These are phyloP conservation scores for Helianthus tuberosus DNA, from an alignment of 129 eudicot genomes.

Conservation along the genomic window DNA sequence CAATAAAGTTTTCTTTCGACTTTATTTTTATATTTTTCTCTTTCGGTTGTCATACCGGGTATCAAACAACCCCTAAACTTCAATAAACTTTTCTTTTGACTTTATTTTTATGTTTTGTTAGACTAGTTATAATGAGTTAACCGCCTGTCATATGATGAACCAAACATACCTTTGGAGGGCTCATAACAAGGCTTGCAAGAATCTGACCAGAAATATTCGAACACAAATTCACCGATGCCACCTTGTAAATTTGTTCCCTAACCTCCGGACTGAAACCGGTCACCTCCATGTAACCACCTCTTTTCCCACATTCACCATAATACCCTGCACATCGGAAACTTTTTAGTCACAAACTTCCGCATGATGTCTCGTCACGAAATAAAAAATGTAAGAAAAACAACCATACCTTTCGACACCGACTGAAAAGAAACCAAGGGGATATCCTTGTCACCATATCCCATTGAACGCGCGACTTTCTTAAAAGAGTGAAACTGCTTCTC, in stretches of 20 bases:
- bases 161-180: slow-evolving; percentile 77
- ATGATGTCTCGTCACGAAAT: background rate
- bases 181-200: slow-evolving; percentile 95
- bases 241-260: slow-evolving; percentile 91
- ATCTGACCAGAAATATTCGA: slow-evolving; percentile 95
- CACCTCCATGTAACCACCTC: slow-evolving; percentile 99
- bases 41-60: no score
- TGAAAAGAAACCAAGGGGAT: slow-evolving; percentile 89
- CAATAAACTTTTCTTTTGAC: no score
- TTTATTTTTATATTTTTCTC: no score
- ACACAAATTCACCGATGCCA: slow-evolving; percentile 86
- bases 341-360: background rate
- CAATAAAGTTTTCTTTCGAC: no score
- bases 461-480: slow-evolving; percentile 83
- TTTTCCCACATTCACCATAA: slow-evolving; percentile 94
- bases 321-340: slow-evolving; percentile 47
- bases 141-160: background rate
- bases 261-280: slow-evolving; percentile 90
- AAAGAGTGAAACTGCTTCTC: slow-evolving; percentile 88
- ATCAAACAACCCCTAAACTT: no score
- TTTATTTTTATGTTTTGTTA: no score
- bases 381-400: background rate
- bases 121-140: background rate
- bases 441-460: slow-evolving; percentile 92
- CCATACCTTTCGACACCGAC: slow-evolving; percentile 84